Base-by-base conservation (phyloP, 805 yeast genomes). In the Myxozyma neglecta region DNA sequence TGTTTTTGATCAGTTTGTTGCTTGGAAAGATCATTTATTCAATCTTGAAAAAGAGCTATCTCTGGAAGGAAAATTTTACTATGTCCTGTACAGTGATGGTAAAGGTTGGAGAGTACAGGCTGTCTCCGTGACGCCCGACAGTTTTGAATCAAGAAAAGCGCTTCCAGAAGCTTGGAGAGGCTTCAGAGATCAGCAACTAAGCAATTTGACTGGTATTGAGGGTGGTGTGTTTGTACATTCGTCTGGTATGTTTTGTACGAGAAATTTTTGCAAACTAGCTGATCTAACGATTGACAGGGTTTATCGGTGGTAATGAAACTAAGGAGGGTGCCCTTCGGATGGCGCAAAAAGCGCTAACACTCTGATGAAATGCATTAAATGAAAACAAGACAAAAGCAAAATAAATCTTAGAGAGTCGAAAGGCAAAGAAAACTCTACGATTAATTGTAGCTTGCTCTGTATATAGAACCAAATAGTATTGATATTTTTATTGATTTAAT, bases 161-260 rank as follows among this genome's bases (percentile, higher is more conserved):
- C 80, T 94, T 61, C 97, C 97, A 13, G 94, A 89, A 74, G 82
- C 84, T 18, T 89, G 97, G 90, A 84, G 99, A 79, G 99, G 99
- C n/a, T 77, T 92, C 51, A 85, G 99, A 73, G 99, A 94, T 73
- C 93, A 89, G 36, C 88, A 80, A 44, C 81, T 94, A 68, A 83
- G 88, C 68, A 79, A 85, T 67, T 77, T 81, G 68, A 79, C 90
- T 40, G 97, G 96, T n/a, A 83, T 94, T 58, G 85, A 83, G 37
- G 97, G 89, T 8, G 89, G 97, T 73, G 84, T 92, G 20, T 94
- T 94, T 72, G 85, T 94, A 60, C 99, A 94, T 70, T 97, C 98
- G 48, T 69, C 69, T 10, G 69, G 65, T 61, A 34, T 29, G 60
- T 59, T 18, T 14, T 7, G 39, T 14, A 4, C 14, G 9, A 11